Percentiles rank a stretch among this genome's conserved stretches.
These are phyloP conservation scores for Polyporus arcularius DNA, from an alignment of 768 basidiomycete genomes.

Conservation along the genomic window DNA sequence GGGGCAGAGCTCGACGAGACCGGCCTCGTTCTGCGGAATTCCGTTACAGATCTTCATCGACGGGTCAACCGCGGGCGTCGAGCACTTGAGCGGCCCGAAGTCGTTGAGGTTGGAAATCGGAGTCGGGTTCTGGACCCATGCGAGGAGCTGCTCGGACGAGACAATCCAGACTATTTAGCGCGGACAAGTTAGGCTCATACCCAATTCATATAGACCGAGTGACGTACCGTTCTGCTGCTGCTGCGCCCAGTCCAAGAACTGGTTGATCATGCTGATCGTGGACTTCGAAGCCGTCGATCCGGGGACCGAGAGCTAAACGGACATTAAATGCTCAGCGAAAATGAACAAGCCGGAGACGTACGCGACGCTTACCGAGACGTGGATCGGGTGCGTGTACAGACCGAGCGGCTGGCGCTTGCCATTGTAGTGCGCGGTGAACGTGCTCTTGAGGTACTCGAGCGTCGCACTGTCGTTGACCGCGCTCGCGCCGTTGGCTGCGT, in stretches of 20 bases:
- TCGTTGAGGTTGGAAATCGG: conserved; percentile 58
- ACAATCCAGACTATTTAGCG: conserved; percentile 65
- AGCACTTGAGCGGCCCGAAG: conserved; percentile 60
- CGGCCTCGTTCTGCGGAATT: conserved; percentile 65
- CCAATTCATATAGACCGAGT: not conserved
- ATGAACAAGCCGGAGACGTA: not conserved
- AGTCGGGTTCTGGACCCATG: conserved; percentile 72
- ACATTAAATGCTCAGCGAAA: not conserved
- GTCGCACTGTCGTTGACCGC: conserved; percentile 61
- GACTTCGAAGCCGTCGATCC: conserved; percentile 51
- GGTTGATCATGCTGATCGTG: conserved; percentile 75
- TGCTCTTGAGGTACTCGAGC: conserved; percentile 69
- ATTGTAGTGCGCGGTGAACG: conserved; percentile 75
- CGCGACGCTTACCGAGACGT: conserved; percentile 52
- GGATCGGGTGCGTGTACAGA: conserved; percentile 81
- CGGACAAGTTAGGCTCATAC: not conserved
- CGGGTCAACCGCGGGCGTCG: conserved; percentile 57
- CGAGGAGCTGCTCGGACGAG: conserved; percentile 67
- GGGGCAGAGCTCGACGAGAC: conserved; percentile 58
- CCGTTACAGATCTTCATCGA: conserved; percentile 72
- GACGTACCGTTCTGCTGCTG: conserved; percentile 58
- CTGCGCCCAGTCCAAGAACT: conserved; percentile 83
- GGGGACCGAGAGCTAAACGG: conserved; percentile 53
- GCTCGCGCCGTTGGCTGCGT: conserved; percentile 53
- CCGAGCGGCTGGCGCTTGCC: conserved; percentile 79